These are phyloP conservation scores for Malus asiatica DNA, from an alignment of 306 rosid species.

Conservation along the genomic window DNA sequence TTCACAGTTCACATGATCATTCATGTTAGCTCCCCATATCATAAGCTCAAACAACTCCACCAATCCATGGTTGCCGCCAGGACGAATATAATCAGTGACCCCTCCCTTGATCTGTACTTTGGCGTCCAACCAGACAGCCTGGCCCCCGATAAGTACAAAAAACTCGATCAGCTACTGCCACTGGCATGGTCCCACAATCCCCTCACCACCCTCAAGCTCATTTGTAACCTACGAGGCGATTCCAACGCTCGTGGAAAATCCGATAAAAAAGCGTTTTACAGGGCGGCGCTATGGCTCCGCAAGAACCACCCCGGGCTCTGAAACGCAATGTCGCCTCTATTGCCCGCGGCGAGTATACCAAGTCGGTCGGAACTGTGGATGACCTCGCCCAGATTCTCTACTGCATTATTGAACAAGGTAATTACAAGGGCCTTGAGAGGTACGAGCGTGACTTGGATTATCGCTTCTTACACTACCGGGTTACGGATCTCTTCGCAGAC, in stretches of 20 bases:
- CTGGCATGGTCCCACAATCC: neutral
- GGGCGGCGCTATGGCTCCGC: constrained; percentile 36
- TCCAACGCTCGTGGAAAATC: neutral
- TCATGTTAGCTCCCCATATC: neutral
- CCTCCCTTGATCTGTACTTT: neutral
- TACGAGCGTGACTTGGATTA: neutral
- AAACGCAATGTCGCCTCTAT: constrained; percentile 35
- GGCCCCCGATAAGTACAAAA: neutral
- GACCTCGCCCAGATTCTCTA: neutral
- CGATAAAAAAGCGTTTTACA: neutral
- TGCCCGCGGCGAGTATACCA: neutral
- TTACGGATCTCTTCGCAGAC: neutral
- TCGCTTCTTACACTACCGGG: neutral
- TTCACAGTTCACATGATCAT: neutral
- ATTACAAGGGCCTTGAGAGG: neutral
- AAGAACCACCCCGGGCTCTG: constrained; percentile 39
- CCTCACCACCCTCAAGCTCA: neutral
- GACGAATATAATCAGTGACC: neutral
- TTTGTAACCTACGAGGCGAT: neutral
- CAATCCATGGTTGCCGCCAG: neutral
- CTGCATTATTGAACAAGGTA: neutral
- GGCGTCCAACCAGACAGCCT: neutral
- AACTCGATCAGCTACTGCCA: neutral
- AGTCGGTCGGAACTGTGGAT: neutral
- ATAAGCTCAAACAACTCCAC: neutral